A percentile compares a stretch with the other conserved stretches of the same genome.
These are phyloP conservation scores for Rhizoclosmatium sp. DNA, from an alignment of 192 early-diverging fungal species.

Conservation along the genomic window DNA sequence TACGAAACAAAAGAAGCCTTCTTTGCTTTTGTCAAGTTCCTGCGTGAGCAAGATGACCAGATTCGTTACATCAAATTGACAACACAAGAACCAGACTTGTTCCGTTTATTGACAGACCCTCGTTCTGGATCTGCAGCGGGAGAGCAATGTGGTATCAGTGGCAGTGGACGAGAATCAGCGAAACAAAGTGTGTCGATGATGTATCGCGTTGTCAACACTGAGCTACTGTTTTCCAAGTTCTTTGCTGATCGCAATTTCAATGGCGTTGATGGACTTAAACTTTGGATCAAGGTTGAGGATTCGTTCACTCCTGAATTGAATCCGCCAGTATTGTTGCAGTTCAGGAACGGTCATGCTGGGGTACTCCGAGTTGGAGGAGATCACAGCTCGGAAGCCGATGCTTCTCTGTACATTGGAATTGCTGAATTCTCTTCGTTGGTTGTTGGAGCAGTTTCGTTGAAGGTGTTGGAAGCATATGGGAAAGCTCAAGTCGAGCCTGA, in stretches of 20 bases:
- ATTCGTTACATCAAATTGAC: slow-evolving; percentile 8
- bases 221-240: slow-evolving; percentile 1
- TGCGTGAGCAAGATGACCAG: slow-evolving; percentile 27
- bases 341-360: background rate
- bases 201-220: slow-evolving; percentile 17
- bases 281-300: background rate
- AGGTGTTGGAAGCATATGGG: slow-evolving; percentile 14
- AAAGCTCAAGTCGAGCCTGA: slow-evolving; percentile 7
- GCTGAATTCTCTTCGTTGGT: slow-evolving; percentile 28
- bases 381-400: background rate
- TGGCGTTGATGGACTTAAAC: slow-evolving; percentile 19
- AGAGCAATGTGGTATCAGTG: background rate
- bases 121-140: background rate
- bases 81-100: slow-evolving; percentile 21
- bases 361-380: background rate
- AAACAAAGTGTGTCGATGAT: slow-evolving; percentile 11
- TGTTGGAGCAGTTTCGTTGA: slow-evolving; percentile 16
- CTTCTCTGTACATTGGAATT: slow-evolving; percentile 6
- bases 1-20: slow-evolving; percentile 21
- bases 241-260: slow-evolving; percentile 26
- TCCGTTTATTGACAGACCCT: slow-evolving; percentile 13
- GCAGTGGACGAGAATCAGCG: background rate
- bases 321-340: slow-evolving; percentile 2
- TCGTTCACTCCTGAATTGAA: slow-evolving; percentile 13
- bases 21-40: slow-evolving; percentile 15